phyloP scores from a whole-genome alignment of 139 green algal genomes.

The Protoeuglena noctilucae region DNA sequence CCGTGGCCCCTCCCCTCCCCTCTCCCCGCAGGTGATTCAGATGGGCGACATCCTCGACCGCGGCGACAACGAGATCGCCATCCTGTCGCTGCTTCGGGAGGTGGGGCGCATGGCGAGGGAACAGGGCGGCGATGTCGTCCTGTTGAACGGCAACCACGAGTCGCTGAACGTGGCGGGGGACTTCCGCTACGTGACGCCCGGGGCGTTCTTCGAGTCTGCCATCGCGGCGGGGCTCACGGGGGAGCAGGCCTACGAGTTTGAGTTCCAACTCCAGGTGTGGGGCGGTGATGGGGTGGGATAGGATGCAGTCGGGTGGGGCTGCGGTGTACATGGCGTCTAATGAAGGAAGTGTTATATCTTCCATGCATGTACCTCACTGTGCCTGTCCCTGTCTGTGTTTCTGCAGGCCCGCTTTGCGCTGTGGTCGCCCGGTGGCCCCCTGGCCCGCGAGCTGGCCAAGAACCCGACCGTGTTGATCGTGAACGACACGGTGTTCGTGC shows the following conservation, averaged over 20 bases:
- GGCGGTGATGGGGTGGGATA: no score
- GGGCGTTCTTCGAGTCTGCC: slow-evolving; percentile 64
- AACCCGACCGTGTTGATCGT: slow-evolving; percentile 80
- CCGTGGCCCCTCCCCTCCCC: no score
- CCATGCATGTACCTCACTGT: no score
- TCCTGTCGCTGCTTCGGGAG: slow-evolving; percentile 58
- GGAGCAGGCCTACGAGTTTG: slow-evolving; percentile 27
- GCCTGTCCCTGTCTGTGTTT: no score
- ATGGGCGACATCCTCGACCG: slow-evolving; percentile 80
- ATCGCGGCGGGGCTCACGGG: slow-evolving; percentile 45
- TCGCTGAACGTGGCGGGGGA: slow-evolving; percentile 72
- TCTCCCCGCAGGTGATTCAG: no score
- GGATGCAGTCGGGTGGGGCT: no score
- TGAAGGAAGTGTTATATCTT: no score
- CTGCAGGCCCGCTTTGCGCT: slow-evolving; percentile 41
- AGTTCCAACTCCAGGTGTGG: no score
- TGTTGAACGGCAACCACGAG: slow-evolving; percentile 90
- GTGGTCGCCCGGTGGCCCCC: slow-evolving; percentile 56
- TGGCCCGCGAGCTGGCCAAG: slow-evolving; percentile 61
- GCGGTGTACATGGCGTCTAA: no score
- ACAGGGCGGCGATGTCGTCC: slow-evolving; percentile 66
- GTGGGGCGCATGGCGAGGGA: slow-evolving; percentile 54
- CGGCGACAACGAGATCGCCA: slow-evolving; percentile 70
- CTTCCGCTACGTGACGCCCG: slow-evolving; percentile 73
- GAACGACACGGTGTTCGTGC: slow-evolving; percentile 80